These are phyloP conservation scores for Fusarium scirpi DNA, from an alignment of 2,329 filamentous ascomycete species.

Conservation along the genomic window DNA sequence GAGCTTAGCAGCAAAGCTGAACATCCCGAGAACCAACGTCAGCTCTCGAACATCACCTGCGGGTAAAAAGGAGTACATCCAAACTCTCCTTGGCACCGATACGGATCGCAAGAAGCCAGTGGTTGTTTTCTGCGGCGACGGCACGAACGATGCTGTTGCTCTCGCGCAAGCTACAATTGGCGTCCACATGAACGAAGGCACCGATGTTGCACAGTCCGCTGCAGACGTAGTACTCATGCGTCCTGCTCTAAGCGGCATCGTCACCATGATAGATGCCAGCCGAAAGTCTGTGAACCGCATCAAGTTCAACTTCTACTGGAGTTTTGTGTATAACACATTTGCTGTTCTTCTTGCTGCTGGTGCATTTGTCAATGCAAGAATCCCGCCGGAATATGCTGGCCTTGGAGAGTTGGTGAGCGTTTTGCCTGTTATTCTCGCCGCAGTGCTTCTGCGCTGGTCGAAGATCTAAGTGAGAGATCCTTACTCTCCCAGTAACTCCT, in stretches of 20 bases:
- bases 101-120: slow-evolving; percentile 47
- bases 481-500: background rate
- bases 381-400: slow-evolving; percentile 73
- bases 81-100: slow-evolving; percentile 48
- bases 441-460: slow-evolving; percentile 45
- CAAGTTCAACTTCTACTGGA: slow-evolving; percentile 77
- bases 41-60: slow-evolving; percentile 58
- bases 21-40: slow-evolving; percentile 54
- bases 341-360: slow-evolving; percentile 76
- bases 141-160: slow-evolving; percentile 82
- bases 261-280: slow-evolving; percentile 68
- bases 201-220: slow-evolving; percentile 73
- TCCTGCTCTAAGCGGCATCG: slow-evolving; percentile 65
- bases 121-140: slow-evolving; percentile 80
- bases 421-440: slow-evolving; percentile 69
- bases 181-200: slow-evolving; percentile 72
- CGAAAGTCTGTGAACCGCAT: slow-evolving; percentile 61
- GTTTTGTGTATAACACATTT: slow-evolving; percentile 75
- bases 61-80: slow-evolving; percentile 61
- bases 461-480: slow-evolving; percentile 29
- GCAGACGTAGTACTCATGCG: slow-evolving; percentile 78
- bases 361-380: slow-evolving; percentile 66
- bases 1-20: slow-evolving; percentile 54
- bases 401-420: slow-evolving; percentile 81
- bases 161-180: slow-evolving; percentile 78